Percentiles rank a stretch among this genome's conserved stretches.
Evolutionary conservation across 2,329 filamentous ascomycete genomes (phyloP).

Genomic region (Aspergillus oerlinghausenensis): DNA sequence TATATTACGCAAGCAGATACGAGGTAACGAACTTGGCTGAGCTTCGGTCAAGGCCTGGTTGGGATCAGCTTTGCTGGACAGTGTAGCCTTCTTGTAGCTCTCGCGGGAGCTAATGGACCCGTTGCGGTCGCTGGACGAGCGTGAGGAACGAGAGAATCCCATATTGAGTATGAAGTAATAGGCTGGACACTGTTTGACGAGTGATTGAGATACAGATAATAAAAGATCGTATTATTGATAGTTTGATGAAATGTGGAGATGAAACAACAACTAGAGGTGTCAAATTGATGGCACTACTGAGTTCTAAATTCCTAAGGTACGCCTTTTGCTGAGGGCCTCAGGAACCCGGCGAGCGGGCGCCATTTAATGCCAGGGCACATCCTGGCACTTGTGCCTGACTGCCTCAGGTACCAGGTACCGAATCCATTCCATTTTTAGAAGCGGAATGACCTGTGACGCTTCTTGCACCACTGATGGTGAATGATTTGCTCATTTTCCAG

Average conservation of each 20-base stretch:
- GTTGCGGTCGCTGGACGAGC: constrained; percentile 19
- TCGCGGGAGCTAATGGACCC: constrained; percentile 21
- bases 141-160: constrained; percentile 14
- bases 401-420: neutral
- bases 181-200: neutral
- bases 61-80: constrained; percentile 79
- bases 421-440: neutral
- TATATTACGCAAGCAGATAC: neutral
- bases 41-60: constrained; percentile 77
- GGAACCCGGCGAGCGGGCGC: neutral
- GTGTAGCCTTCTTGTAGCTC: constrained; percentile 18
- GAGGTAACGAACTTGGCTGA: constrained; percentile 66
- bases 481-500: neutral
- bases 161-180: constrained; percentile 8
- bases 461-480: neutral
- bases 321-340: neutral
- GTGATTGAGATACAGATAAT: neutral
- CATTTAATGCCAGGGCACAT: neutral
- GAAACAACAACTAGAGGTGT: neutral
- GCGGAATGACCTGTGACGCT: neutral
- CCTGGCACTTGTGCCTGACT: neutral
- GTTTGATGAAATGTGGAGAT: neutral
- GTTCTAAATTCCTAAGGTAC: neutral
- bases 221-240: constrained; percentile 1
- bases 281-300: neutral